Evolutionary conservation across 2,329 filamentous ascomycete species (phyloP), one percentile per base, ranked within the genome.

Genomic region (Sarocladium kiliense): DNA sequence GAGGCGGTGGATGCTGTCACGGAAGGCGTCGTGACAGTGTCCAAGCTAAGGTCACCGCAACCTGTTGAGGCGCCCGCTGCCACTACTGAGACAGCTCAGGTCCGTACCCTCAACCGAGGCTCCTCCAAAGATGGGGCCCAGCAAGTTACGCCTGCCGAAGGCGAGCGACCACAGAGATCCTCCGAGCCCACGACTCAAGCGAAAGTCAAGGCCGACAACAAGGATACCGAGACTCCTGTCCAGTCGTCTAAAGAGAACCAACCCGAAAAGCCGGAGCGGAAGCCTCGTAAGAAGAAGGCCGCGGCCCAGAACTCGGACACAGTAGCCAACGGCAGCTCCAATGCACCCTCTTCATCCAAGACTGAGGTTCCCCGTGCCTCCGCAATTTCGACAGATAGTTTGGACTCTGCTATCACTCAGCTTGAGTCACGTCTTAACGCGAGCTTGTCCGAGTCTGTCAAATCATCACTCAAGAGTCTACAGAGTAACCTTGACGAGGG

Each of bases 1-100:
- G 77, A 86, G 54, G 80, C 88, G 0, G 82, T 94, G 37, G 86
- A 96, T 69, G 92, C 90, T 2, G 78, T 90, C 44, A 78, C 86
- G 54, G 80, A 84, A 55, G 90, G 89, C 9, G 74, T 88, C 26
- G 89, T 96, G 57, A 83, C 83, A 39, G 86, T 96, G 53, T 80
- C 83, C 32, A 87, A 89, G 64, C 78, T 96, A 36, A 81, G 80
- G 67, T 72, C 67, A 64, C 78, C 74, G 55, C 80, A 67, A 58
- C 71, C 73, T 3, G 65, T 64, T n/a, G 76, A 77, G 63, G 54
- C 54, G 36, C 56, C 58, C 12, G 49, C 54, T 76, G 77, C 63
- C 57, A 74, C 65, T 47, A 9, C 26, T n/a, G 59, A 68, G 36
- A 45, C 58, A 1, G 50, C 66, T 12, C 68, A 68, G 53, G 68